phyloP scores from a whole-genome alignment of 441 rosid genomes.

The Adansonia madagascariensis region DNA sequence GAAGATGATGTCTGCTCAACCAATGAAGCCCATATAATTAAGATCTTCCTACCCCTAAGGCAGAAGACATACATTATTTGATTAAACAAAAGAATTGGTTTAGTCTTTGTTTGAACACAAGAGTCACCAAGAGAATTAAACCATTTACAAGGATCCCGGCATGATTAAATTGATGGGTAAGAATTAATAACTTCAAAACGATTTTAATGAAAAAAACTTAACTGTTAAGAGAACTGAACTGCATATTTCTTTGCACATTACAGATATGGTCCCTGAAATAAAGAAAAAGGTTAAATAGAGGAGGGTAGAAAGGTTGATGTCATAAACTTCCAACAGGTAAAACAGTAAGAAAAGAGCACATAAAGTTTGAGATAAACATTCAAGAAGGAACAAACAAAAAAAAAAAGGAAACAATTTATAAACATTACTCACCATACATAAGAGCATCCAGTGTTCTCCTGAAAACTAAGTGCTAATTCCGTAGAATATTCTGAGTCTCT shows the following conservation, averaged over 20 bases:
- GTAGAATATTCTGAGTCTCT: slow-evolving; percentile 89
- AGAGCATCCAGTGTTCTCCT: slow-evolving; percentile 94
- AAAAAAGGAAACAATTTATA: slow-evolving; percentile 25
- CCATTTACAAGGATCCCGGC: background rate
- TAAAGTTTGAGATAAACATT: slow-evolving; percentile 2
- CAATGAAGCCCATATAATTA: slow-evolving; percentile 12
- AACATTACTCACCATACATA: slow-evolving; percentile 72
- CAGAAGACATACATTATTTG: slow-evolving; percentile 6
- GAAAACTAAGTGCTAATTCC: slow-evolving; percentile 98
- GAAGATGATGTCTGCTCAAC: background rate
- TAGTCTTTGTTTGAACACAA: slow-evolving; percentile 18
- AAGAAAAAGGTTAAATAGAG: slow-evolving; percentile 28
- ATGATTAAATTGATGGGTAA: background rate
- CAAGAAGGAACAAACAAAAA: background rate
- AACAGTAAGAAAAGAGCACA: background rate
- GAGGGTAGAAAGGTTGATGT: slow-evolving; percentile 10
- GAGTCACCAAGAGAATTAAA: background rate
- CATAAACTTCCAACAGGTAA: background rate
- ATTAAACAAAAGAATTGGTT: background rate
- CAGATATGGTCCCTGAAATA: slow-evolving; percentile 85
- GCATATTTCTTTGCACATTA: slow-evolving; percentile 80
- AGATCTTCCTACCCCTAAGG: slow-evolving; percentile 15
- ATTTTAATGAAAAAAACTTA: slow-evolving; percentile 41
- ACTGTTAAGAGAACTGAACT: slow-evolving; percentile 82
- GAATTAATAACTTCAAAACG: slow-evolving; percentile 5